Evolutionary conservation across 805 yeast species (phyloP).

Genomic region (Wickerhamiella hasegawae): DNA sequence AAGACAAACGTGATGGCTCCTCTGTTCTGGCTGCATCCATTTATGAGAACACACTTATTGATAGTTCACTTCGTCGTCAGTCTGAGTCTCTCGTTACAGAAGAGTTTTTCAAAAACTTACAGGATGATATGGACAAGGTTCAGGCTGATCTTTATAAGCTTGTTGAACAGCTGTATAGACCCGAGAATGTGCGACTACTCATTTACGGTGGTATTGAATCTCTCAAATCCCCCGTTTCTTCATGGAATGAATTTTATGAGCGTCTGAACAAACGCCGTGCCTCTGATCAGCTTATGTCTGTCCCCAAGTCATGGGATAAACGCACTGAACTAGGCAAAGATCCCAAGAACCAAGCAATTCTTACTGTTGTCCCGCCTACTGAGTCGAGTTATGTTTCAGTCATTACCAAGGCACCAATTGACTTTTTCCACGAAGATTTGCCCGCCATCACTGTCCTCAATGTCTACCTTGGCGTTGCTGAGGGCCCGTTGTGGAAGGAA

Average conservation of each 20-base stretch:
- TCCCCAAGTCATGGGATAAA: constrained; percentile 31
- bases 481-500: constrained; percentile 95
- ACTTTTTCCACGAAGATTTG: constrained; percentile 40
- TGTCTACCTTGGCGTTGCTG: constrained; percentile 68
- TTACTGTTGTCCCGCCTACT: constrained; percentile 67
- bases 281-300: constrained; percentile 11
- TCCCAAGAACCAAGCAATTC: constrained; percentile 38
- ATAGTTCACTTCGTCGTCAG: constrained; percentile 49
- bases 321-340: constrained; percentile 39
- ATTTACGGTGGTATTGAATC: constrained; percentile 52
- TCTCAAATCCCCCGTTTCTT: constrained; percentile 37
- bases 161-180: constrained; percentile 35
- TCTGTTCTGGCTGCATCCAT: constrained; percentile 51
- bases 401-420: constrained; percentile 42
- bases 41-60: constrained; percentile 34
- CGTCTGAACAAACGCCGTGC: constrained; percentile 1
- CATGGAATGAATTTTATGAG: constrained; percentile 32
- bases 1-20: constrained; percentile 45
- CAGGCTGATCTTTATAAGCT: constrained; percentile 35
- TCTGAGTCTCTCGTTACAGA: constrained; percentile 55
- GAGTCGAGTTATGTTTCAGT: constrained; percentile 60
- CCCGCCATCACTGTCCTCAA: constrained; percentile 57
- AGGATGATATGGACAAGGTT: constrained; percentile 29
- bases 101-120: constrained; percentile 36
- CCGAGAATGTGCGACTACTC: constrained; percentile 47